Base-by-base conservation (phyloP, 768 basidiomycete species). In the Kwoniella sp. region DNA sequence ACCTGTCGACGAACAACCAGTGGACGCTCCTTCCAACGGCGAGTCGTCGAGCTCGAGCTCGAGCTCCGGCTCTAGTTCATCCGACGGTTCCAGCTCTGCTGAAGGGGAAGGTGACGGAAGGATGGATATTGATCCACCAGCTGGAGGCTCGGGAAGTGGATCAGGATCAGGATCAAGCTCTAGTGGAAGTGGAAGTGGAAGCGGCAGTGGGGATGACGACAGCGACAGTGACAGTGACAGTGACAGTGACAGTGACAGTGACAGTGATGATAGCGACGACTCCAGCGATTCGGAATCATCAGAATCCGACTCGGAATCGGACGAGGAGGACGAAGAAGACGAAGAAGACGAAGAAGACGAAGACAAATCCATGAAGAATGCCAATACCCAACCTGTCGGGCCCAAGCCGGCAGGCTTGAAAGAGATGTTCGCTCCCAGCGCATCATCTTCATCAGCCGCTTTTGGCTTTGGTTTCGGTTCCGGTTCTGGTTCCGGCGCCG, bases 401-500 rank as follows among this genome's bases (percentile, higher is more conserved):
- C 50, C 62, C 25, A 51, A 60, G 26, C 27, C 60, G 22, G 55
- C 59, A 33, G 49, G 55, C 21, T 36, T 63, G 19, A 64, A 62
- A 55, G 63, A 57, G 22, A 68, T 68, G 67, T 68, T 68, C 55
- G 63, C 63, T 4, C 60, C 67, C 4, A 37, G 53, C 48, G 26
- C 64, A 7, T n/a, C 64, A n/a, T 51, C 64, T 8, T 12, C 50
- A 3, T 37, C 55, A 44, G 13, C 33, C 22, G 21, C 55, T 0
- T 33, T 58, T 5, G 30, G 33, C 22, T 58, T 58, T 37, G 57
- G 1, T 22, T 68, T 60, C 53, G 59, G 52, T 5, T 40, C 67
- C 10, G 57, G 1, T 22, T 68, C 58, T 50, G 59, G 52, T 5
- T 40, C 67, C 10, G 50, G 48, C 46, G 33, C 25, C 8, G 7